Evolutionary conservation across 2,329 filamentous ascomycete species (phyloP), one percentile per base, ranked within the genome.

Genomic region (Fusarium sp.): DNA sequence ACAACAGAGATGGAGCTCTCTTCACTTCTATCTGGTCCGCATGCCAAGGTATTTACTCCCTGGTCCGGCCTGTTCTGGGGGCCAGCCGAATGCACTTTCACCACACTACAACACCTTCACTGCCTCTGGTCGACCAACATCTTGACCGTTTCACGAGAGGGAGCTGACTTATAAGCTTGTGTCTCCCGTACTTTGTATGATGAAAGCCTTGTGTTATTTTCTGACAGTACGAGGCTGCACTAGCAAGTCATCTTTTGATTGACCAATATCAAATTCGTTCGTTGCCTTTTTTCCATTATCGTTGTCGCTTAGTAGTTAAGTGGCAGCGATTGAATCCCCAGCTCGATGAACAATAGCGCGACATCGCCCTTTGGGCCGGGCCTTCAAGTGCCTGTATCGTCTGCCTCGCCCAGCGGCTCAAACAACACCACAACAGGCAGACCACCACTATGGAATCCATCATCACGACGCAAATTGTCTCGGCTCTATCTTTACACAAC

Each of bases 401-500:
- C 75, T 48, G 67, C 71, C 41, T 75, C 79, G 48, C 77, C 78
- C 20, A 75, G 77, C 40, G 74, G 73, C 30, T 73, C 74, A 8
- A 77, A 74, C 58, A 76, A 71, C 62, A 77, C 76, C 41, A 73
- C 72, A 8, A 81, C 79, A 24, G 87, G 87, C 16, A 84, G 87
- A 16, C 87, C 87, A 4, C 83, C 85, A 43, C 82, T 87, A 68
- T 89, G 87, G 87, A 87, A 83, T 12, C 76, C 81, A 16, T 84
- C 84, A 4, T 82, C 84, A 8, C 83, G 84, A 69, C 83, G 87
- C 44, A 86, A 86, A 74, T 79, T 89, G 60, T 81, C 84, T 10
- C 82, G 87, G 10, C 82, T 89, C 10, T 89, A 89, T 67, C 78
- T 88, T 58, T 88, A 86, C 72, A 89, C 86, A 0, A 86, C 80